A percentile compares a stretch with the other conserved stretches of the same genome.
These are phyloP conservation scores for Hyphopichia burtonii DNA, from an alignment of 1,139 yeast genomes.

Conservation along the genomic window DNA sequence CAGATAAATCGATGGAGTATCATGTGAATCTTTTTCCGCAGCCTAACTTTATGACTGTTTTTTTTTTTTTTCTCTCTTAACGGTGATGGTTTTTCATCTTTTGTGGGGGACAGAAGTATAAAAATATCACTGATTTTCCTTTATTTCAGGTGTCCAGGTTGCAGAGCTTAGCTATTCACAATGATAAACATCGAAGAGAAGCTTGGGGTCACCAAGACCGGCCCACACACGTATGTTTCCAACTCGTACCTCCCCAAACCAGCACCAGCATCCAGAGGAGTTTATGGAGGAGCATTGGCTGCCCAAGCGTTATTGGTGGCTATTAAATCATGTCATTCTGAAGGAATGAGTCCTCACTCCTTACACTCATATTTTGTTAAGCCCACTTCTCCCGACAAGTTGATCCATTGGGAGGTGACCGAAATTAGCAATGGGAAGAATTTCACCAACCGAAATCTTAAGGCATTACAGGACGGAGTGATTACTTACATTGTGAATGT, in stretches of 20 bases:
- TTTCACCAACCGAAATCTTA: slow-evolving; percentile 58
- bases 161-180: too few relatives aligned
- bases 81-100: too few relatives aligned
- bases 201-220: slow-evolving; percentile 22
- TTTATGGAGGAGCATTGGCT: slow-evolving; percentile 34
- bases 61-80: too few relatives aligned
- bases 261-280: slow-evolving; percentile 24
- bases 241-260: slow-evolving; percentile 28
- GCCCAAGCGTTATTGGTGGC: slow-evolving; percentile 40
- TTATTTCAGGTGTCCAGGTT: too few relatives aligned
- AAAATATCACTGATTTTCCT: too few relatives aligned
- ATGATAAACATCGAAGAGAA: slow-evolving; percentile 11
- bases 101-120: neutral
- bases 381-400: slow-evolving; percentile 18
- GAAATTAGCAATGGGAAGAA: slow-evolving; percentile 52
- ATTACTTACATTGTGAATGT: slow-evolving; percentile 54
- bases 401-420: slow-evolving; percentile 35
- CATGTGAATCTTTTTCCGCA: too few relatives aligned
- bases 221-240: slow-evolving; percentile 18
- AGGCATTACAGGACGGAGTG: slow-evolving; percentile 52
- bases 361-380: slow-evolving; percentile 34
- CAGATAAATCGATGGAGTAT: too few relatives aligned
- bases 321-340: slow-evolving; percentile 20
- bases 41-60: too few relatives aligned
- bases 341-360: slow-evolving; percentile 36